phyloP scores from a whole-genome alignment of 305 asterid species.

The Fraxinus albicans region DNA sequence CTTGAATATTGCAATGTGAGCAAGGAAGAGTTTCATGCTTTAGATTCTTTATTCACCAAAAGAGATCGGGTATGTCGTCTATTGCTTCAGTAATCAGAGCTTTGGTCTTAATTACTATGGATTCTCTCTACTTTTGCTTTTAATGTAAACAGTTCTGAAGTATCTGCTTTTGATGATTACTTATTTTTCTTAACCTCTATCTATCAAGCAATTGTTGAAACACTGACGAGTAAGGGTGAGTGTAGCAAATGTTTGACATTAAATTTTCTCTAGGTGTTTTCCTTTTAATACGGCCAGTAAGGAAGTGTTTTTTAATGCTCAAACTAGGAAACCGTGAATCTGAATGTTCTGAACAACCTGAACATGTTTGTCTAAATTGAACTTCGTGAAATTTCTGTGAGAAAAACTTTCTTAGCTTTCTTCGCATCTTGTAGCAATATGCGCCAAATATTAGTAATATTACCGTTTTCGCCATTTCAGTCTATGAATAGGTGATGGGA shows the following conservation, averaged over 20 bases:
- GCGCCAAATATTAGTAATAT: not conserved
- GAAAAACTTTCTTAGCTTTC: not conserved
- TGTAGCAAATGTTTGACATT: not conserved
- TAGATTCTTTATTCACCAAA: slow-evolving; percentile 33
- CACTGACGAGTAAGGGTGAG: not conserved
- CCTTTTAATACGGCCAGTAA: not conserved
- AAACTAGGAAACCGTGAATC: not conserved
- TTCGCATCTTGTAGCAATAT: slow-evolving; percentile 9
- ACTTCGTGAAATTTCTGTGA: not conserved
- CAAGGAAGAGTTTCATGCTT: slow-evolving; percentile 46
- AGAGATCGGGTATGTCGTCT: slow-evolving; percentile 35
- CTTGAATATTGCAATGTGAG: slow-evolving; percentile 48
- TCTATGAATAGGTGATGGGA: not conserved
- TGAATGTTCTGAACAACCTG: not conserved
- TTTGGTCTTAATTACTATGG: slow-evolving; percentile 3
- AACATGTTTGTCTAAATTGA: not conserved
- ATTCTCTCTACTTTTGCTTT: not conserved
- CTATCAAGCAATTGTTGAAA: not conserved
- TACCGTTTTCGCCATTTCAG: not conserved
- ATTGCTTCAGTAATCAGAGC: not conserved
- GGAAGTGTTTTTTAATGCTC: not conserved
- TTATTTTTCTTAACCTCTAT: not conserved
- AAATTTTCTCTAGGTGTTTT: not conserved
- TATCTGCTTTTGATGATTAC: not conserved
- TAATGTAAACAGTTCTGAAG: not conserved